Evolutionary conservation across 108 stramenopile species (phyloP), one percentile per base, ranked within the genome.

Genomic region (Poteriospumella lacustris): DNA sequence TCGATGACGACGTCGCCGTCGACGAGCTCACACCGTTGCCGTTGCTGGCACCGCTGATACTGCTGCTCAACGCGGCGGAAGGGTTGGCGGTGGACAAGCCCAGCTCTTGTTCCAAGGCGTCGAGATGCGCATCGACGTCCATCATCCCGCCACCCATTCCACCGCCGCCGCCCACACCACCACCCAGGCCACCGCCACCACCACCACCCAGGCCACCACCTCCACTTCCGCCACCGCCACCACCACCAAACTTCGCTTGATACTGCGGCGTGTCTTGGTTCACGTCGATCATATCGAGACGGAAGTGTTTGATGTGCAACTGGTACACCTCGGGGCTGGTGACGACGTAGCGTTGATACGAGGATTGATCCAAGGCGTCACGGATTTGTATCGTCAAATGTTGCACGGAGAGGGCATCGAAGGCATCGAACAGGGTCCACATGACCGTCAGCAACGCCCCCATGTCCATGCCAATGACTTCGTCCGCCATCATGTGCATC

Each of bases 91-190:
- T 19, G 24, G 52, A 19, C 24, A 56, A 56, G 9, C 60, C 60
- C 5, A 64, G 28, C 36, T 64, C 60, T 64, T 64, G 33, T 73
- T 73, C 70, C 9, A 73, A 33, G 19, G 70, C 70, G 36, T 73
- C 70, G 28, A 64, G 36, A 24, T 64, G 28, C 9, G 47, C 47
- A 52, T 52, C 47, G 9, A 52, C 9, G 19, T 52, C 15, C 19
- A 15, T 9, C 47, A 52, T 52, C 19, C 47, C 19, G 19, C 47
- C 19, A 52, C 47, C 19, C 9, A 9, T 19, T 52, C 19, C 47
- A 52, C 47, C 19, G 47, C 9, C 9, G 19, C 47, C 19, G 9
- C 15, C 19, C 47, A 52, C 19, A 52, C 47, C 19, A 52, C 47
- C 19, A 52, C 47, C 47, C 19, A 9, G 47, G 9, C 47, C 19